phyloP scores from a whole-genome alignment of 225 moss, liverwort and hornwort genomes.

The Marchantia polymorpha region DNA sequence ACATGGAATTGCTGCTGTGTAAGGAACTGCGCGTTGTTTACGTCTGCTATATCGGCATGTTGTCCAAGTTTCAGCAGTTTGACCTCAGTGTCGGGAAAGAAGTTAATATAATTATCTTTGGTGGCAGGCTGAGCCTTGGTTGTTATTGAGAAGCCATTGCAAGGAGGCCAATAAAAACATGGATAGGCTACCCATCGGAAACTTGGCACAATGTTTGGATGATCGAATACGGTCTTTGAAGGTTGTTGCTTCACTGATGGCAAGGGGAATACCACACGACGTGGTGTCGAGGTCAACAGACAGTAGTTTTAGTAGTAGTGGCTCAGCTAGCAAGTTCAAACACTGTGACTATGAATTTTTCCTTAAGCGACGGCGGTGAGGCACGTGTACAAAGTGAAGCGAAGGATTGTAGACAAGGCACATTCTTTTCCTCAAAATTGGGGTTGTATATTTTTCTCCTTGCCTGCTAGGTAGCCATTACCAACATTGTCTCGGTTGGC shows the following conservation, averaged over 20 bases:
- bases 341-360: slow-evolving; percentile 64
- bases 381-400: slow-evolving; percentile 51
- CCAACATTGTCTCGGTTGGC: slow-evolving; percentile 26
- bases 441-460: slow-evolving; percentile 46
- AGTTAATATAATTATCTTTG: background rate
- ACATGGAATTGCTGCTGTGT: background rate
- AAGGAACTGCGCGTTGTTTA: background rate
- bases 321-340: slow-evolving; percentile 36
- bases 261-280: slow-evolving; percentile 42
- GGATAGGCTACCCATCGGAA: slow-evolving; percentile 16
- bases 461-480: slow-evolving; percentile 34
- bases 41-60: background rate
- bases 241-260: slow-evolving; percentile 47
- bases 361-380: slow-evolving; percentile 54
- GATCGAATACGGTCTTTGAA: slow-evolving; percentile 46
- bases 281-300: slow-evolving; percentile 13
- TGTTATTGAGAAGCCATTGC: slow-evolving; percentile 36
- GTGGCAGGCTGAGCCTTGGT: slow-evolving; percentile 49
- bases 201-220: slow-evolving; percentile 31
- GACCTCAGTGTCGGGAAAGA: too few relatives aligned
- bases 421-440: slow-evolving; percentile 62
- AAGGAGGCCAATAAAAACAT: slow-evolving; percentile 22
- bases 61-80: too few relatives aligned
- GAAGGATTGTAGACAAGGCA: slow-evolving; percentile 37
- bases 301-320: slow-evolving; percentile 18